These are phyloP conservation scores for Geotrichum reessii DNA, from an alignment of 1,139 yeast species.

Conservation along the genomic window DNA sequence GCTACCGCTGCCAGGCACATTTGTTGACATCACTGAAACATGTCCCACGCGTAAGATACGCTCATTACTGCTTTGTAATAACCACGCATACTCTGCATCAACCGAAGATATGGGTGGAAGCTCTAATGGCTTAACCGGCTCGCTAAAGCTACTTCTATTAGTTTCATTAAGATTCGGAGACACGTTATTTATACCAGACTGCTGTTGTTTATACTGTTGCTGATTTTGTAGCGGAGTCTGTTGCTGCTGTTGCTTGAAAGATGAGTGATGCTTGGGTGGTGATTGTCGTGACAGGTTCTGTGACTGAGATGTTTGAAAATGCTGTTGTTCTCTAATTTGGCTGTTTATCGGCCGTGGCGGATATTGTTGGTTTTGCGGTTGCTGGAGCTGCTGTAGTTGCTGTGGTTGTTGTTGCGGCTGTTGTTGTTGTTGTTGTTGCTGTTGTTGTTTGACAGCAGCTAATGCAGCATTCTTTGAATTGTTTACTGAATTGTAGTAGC, in stretches of 20 bases:
- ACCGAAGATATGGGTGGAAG: constrained; percentile 52
- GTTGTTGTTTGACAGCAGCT: constrained; percentile 21
- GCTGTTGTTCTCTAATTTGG: constrained; percentile 11
- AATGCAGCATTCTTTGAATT: constrained; percentile 1
- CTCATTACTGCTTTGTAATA: constrained; percentile 59
- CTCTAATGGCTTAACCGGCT: constrained; percentile 34
- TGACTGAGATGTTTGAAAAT: not conserved
- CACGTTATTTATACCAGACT: not conserved
- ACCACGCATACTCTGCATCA: constrained; percentile 65
- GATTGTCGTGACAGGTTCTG: constrained; percentile 6
- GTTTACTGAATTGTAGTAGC: not conserved
- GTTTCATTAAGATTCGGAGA: not conserved
- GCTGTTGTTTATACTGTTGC: constrained; percentile 1
- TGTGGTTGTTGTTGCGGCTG: constrained; percentile 3
- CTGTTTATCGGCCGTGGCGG: constrained; percentile 1
- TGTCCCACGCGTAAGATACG: constrained; percentile 63
- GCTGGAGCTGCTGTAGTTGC: not conserved
- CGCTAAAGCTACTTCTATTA: not conserved
- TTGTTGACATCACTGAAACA: constrained; percentile 33
- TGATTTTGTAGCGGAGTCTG: constrained; percentile 22
- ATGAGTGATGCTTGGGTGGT: not conserved
- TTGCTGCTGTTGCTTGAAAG: constrained; percentile 23
- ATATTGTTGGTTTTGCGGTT: not conserved
- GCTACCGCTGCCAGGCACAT: constrained; percentile 19
- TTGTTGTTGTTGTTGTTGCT: constrained; percentile 23